Evolutionary conservation across 257 asterid genomes (phyloP).

Genomic region (Plantago ovata): DNA sequence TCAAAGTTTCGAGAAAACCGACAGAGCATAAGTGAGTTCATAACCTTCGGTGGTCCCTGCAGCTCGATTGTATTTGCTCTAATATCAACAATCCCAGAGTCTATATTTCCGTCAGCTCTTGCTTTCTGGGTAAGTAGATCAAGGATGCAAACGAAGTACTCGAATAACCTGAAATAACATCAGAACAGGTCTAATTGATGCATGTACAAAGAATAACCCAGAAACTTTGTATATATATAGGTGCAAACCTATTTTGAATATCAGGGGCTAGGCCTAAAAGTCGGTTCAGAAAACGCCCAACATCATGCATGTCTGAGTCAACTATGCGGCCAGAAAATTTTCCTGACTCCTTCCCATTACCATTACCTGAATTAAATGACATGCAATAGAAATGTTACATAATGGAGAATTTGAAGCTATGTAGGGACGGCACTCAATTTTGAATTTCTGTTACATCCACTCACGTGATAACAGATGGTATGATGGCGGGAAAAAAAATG

Average conservation of each 20-base stretch:
- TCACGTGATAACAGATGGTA: no score
- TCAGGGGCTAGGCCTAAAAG: conserved; percentile 93
- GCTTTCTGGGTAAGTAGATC: conserved; percentile 76
- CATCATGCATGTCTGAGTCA: conserved; percentile 96
- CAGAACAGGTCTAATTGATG: conserved; percentile 26
- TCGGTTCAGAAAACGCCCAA: conserved; percentile 93
- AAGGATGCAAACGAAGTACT: conserved; percentile 80
- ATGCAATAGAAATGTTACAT: conserved; percentile 15
- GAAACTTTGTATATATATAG: conserved; percentile 20
- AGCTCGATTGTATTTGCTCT: conserved; percentile 71
- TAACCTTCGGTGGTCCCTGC: conserved; percentile 85
- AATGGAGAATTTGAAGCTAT: conserved; percentile 6
- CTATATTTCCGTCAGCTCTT: conserved; percentile 84
- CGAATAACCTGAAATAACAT: conserved; percentile 75
- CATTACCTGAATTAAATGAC: conserved; percentile 50
- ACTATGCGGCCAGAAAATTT: conserved; percentile 76
- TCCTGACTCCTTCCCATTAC: conserved; percentile 70
- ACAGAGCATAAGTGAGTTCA: conserved; percentile 21
- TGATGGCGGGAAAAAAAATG: no score
- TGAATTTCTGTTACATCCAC: not conserved
- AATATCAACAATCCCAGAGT: conserved; percentile 91
- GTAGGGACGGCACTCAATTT: conserved; percentile 5
- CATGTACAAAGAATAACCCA: conserved; percentile 2
- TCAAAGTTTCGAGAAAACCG: conserved; percentile 22
- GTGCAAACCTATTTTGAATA: conserved; percentile 77